Conservation (phyloP, 2,329 filamentous ascomycete genomes). For the Plectosphaerella plurivora region DNA sequence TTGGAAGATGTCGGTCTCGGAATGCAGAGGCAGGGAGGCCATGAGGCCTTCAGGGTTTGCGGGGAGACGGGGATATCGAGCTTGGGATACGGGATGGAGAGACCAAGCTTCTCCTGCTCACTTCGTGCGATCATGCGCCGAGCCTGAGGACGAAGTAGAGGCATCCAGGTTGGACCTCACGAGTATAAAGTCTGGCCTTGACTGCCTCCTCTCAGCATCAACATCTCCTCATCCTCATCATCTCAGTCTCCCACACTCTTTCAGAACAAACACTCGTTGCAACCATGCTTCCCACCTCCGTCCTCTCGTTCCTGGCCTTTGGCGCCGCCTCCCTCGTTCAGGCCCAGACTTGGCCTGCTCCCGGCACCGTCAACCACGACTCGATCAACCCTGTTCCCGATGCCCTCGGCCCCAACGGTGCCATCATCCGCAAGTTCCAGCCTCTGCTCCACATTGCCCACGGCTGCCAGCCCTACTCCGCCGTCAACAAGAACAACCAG, state of each 20-base stretch:
- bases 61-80: too few species aligned
- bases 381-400: not conserved
- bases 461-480: conserved; percentile 4
- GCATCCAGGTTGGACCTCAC: too few species aligned
- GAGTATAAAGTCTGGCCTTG: too few species aligned
- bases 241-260: not conserved
- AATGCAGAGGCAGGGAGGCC: too few species aligned
- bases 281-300: not conserved
- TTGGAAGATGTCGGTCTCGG: too few species aligned
- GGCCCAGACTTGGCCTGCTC: not conserved
- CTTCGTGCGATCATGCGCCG: too few species aligned
- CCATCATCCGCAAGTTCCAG: conserved; percentile 3
- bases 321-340: not conserved
- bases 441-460: conserved; percentile 7
- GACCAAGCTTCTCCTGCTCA: too few species aligned
- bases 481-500: conserved; percentile 3
- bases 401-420: conserved; percentile 1
- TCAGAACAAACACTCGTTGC: not conserved
- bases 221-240: not conserved
- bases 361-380: conserved; percentile 2
- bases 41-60: too few species aligned
- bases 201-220: too few species aligned
- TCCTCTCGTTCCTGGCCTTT: not conserved
- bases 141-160: too few species aligned
- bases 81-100: too few species aligned